Percentiles rank a stretch among this genome's conserved stretches.
These are phyloP conservation scores for Xylaria sp. DNA, from an alignment of 2,329 filamentous ascomycete genomes.

Conservation along the genomic window DNA sequence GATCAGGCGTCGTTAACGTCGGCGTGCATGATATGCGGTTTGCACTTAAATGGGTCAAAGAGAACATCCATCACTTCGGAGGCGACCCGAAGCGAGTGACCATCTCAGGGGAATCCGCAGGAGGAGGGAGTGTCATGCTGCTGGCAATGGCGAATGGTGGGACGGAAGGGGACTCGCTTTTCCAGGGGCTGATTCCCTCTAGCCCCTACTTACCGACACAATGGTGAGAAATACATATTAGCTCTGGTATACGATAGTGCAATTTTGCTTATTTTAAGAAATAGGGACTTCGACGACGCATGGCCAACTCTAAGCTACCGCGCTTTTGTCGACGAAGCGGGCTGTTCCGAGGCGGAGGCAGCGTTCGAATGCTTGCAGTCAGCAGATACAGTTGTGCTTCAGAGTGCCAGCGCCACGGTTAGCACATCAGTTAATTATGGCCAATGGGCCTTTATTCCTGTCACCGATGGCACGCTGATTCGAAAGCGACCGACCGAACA, in stretches of 20 bases:
- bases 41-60: conserved; percentile 63
- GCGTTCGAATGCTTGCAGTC: conserved; percentile 51
- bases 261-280: conserved; percentile 15
- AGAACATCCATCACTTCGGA: conserved; percentile 62
- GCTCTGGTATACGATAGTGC: not conserved
- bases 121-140: conserved; percentile 60
- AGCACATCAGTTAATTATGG: conserved; percentile 44
- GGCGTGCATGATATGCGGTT: conserved; percentile 60
- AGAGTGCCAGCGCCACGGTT: conserved; percentile 50
- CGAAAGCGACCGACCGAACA: conserved; percentile 46
- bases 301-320: conserved; percentile 49
- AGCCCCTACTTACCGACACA: conserved; percentile 65
- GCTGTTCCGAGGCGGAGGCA: conserved; percentile 46
- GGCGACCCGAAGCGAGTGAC: conserved; percentile 63
- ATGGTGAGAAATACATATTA: conserved; percentile 50
- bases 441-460: conserved; percentile 52
- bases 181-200: conserved; percentile 54
- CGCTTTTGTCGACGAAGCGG: conserved; percentile 49
- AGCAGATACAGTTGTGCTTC: conserved; percentile 49
- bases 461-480: conserved; percentile 52
- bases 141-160: conserved; percentile 60
- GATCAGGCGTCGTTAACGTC: conserved; percentile 54
- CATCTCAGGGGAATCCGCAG: conserved; percentile 64
- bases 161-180: conserved; percentile 56
- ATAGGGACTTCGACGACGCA: conserved; percentile 47